Evolutionary conservation across 306 rosid genomes (phyloP).

Genomic region (Sphenostylis stenocarpa): DNA sequence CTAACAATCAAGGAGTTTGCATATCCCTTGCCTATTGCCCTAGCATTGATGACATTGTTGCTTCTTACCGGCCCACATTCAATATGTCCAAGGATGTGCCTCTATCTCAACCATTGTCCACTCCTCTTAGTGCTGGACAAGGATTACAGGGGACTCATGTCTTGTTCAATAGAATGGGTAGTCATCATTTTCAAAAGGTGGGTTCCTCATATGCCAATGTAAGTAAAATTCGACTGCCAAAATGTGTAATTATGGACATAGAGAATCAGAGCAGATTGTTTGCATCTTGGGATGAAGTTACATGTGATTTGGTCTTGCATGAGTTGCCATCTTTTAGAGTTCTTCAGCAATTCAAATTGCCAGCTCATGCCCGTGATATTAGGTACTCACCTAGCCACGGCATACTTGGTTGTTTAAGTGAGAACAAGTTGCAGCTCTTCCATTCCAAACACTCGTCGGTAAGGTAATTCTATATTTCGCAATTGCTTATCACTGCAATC

Average conservation of each 20-base stretch:
- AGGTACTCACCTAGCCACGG: conserved; percentile 61
- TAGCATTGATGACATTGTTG: conserved; percentile 70
- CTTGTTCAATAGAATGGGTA: conserved; percentile 42
- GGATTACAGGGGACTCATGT: conserved; percentile 74
- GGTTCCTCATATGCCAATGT: conserved; percentile 57
- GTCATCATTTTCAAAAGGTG: conserved; percentile 40
- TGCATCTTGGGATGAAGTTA: conserved; percentile 64
- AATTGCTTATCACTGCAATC: background rate
- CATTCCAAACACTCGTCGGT: conserved; percentile 37
- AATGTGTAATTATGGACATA: conserved; percentile 52
- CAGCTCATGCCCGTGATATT: conserved; percentile 60
- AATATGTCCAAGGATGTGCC: conserved; percentile 42
- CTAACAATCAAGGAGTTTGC: conserved; percentile 76
- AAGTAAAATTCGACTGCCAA: conserved; percentile 68
- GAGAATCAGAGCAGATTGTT: conserved; percentile 47
- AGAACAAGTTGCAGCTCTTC: conserved; percentile 64
- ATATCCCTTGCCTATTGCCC: conserved; percentile 80
- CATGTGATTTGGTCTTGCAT: conserved; percentile 59
- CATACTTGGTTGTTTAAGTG: conserved; percentile 65
- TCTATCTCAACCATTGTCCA: conserved; percentile 49
- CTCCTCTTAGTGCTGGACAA: conserved; percentile 53
- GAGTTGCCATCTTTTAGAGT: conserved; percentile 75
- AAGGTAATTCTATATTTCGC: conserved; percentile 26
- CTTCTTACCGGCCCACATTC: conserved; percentile 80
- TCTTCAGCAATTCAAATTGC: conserved; percentile 53